phyloP scores from a whole-genome alignment of 2,329 filamentous ascomycete species.

The Aureobasidium sp. region DNA sequence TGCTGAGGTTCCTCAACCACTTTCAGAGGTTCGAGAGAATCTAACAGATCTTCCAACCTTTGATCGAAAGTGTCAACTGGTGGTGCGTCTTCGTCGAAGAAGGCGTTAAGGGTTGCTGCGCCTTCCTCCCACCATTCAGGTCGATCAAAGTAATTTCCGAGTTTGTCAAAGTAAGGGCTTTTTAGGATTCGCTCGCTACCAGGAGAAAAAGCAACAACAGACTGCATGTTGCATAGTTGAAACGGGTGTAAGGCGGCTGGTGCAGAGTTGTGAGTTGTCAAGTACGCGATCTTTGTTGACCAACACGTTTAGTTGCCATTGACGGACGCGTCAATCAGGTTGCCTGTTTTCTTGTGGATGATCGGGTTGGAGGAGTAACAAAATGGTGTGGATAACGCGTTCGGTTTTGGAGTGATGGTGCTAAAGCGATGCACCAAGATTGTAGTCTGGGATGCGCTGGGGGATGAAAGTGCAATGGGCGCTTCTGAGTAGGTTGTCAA shows the following conservation, averaged over 20 bases:
- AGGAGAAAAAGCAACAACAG: neutral
- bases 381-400: neutral
- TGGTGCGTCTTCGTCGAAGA: neutral
- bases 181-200: neutral
- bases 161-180: neutral
- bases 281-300: neutral
- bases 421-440: no score
- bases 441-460: no score
- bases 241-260: no score
- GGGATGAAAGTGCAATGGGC: no score
- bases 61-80: neutral
- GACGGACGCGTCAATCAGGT: neutral
- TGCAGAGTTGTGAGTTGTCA: neutral
- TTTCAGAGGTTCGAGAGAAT: neutral
- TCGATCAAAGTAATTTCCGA: neutral
- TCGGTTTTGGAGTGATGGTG: neutral
- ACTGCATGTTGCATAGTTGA: neutral
- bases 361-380: no score
- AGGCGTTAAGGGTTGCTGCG: neutral
- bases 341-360: neutral
- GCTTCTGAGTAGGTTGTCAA: neutral
- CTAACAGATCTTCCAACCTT: neutral
- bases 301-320: neutral
- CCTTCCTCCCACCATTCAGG: conserved; percentile 3
- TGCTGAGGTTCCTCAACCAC: neutral